A percentile compares a stretch with the other conserved stretches of the same genome.
Evolutionary conservation across 2,329 filamentous ascomycete species (phyloP).

Genomic region (Penicillium sp.): DNA sequence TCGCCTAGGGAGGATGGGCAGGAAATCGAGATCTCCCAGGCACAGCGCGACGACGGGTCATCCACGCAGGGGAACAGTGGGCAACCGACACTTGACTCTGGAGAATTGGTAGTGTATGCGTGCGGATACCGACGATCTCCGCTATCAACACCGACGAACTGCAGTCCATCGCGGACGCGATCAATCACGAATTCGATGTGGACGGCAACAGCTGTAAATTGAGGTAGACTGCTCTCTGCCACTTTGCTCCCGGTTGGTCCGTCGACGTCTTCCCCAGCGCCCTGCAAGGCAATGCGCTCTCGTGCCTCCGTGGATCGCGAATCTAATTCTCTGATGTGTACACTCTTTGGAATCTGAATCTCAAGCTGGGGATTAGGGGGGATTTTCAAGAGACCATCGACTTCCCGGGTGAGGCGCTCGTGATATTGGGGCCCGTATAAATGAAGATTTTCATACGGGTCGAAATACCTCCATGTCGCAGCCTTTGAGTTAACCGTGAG

Average conservation of each 20-base stretch:
- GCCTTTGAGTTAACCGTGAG: slow-evolving; percentile 51
- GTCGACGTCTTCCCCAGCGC: slow-evolving; percentile 40
- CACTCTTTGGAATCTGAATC: slow-evolving; percentile 60
- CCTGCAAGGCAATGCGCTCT: slow-evolving; percentile 46
- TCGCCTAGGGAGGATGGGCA: slow-evolving; percentile 86
- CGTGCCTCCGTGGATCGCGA: slow-evolving; percentile 53
- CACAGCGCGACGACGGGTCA: slow-evolving; percentile 74
- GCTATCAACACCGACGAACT: slow-evolving; percentile 84
- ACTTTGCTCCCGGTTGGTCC: slow-evolving; percentile 36
- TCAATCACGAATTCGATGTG: slow-evolving; percentile 76
- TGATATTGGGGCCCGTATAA: slow-evolving; percentile 69
- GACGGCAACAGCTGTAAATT: slow-evolving; percentile 63
- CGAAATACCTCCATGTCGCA: slow-evolving; percentile 40
- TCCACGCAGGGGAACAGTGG: slow-evolving; percentile 94
- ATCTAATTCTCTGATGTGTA: slow-evolving; percentile 64
- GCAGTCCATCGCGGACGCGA: slow-evolving; percentile 79
- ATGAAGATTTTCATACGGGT: slow-evolving; percentile 51
- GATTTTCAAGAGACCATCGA: slow-evolving; percentile 60
- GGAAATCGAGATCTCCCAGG: slow-evolving; percentile 86
- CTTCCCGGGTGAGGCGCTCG: slow-evolving; percentile 69
- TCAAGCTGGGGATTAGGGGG: slow-evolving; percentile 59
- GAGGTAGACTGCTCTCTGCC: slow-evolving; percentile 43
- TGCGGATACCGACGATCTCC: slow-evolving; percentile 85
- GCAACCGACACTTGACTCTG: slow-evolving; percentile 75
- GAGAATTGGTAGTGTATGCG: slow-evolving; percentile 81